phyloP scores from a whole-genome alignment of 768 basidiomycete species.

The Auriscalpium vulgare region DNA sequence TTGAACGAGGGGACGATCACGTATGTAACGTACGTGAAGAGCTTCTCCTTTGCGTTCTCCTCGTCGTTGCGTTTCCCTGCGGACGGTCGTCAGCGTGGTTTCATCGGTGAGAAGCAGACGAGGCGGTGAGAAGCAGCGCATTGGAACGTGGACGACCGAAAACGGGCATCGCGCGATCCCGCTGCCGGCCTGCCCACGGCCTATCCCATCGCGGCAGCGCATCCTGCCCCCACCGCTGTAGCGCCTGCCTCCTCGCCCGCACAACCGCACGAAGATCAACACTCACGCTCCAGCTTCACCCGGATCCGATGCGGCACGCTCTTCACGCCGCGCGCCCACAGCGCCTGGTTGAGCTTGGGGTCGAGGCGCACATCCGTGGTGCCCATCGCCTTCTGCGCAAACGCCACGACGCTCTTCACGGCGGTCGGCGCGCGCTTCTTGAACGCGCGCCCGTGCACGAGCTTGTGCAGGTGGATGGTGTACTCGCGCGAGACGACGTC shows the following conservation, averaged over 20 bases:
- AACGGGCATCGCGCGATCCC: background rate
- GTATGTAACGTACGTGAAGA: conserved; percentile 84
- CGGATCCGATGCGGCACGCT: conserved; percentile 87
- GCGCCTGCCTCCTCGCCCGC: background rate
- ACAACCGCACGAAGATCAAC: background rate
- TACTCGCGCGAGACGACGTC: conserved; percentile 99
- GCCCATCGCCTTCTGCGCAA: conserved; percentile 94
- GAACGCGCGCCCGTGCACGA: conserved; percentile 85
- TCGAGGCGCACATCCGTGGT: conserved; percentile 90
- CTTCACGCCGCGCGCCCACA: conserved; percentile 94
- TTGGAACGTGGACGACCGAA: background rate
- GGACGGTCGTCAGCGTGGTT: background rate
- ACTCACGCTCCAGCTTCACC: conserved; percentile 88
- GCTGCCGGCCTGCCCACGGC: background rate
- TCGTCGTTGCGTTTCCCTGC: conserved; percentile 97
- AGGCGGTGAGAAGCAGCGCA: background rate
- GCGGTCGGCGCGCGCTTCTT: conserved; percentile 98
- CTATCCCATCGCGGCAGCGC: background rate
- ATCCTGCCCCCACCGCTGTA: background rate
- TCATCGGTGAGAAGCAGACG: background rate
- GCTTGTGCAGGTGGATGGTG: conserved; percentile 97
- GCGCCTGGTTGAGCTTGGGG: conserved; percentile 92
- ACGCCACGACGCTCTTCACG: conserved; percentile 87
- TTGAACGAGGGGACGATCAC: conserved; percentile 79
- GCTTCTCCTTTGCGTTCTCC: conserved; percentile 97